Base-by-base conservation (phyloP, 495 filamentous ascomycete genomes). In the Annulohypoxylon bovei region DNA sequence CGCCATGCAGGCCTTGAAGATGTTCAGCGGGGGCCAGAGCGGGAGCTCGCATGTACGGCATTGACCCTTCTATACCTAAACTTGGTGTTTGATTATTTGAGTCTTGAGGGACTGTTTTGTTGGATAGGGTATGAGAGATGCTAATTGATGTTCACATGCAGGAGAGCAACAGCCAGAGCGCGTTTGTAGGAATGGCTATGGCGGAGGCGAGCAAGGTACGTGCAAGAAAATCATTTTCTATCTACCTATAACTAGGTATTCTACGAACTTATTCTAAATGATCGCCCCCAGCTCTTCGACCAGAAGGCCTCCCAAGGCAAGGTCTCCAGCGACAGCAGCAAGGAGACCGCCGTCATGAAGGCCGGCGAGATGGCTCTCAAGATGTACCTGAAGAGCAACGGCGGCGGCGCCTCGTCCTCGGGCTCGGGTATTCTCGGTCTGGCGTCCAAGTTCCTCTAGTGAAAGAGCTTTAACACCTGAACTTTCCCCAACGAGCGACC, bases 1-100 rank as follows among this genome's bases (percentile, higher is more conserved):
- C 3, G 89, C 89, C n/a, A 84, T 91, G 84, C 85, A 91, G 74
- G 89, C 89, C 0, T 74, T 91, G 42, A 90, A 90, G 81, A 84
- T 88, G 81, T 91, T 90, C 73, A 80, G 77, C 4, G 75, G 80
- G 4, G 83, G 84, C 22, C 64, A 67, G 62, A 78, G 77, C 42
- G 74, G 75, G 8, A 76, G 65, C 39, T 59, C 75, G 27, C 39
- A 65, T 18, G 75, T 77, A 75, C 18, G 74, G 16, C 2, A 47
- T 9, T 35, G 33, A 25, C 18, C 53, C 4, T 33, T 22, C 3
- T 22, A 2, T 33, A 18, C 3, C 33, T 3, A n/a, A n/a, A n/a
- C n/a, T n/a, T n/a, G n/a, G n/a, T n/a, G n/a, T n/a, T 7, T 11
- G 6, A 5, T 11, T 7, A 35, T 35, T 1, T 35, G 33, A 35